These are phyloP conservation scores for Venturiaceae sp. DNA, from an alignment of 2,329 filamentous ascomycete species.

Conservation along the genomic window DNA sequence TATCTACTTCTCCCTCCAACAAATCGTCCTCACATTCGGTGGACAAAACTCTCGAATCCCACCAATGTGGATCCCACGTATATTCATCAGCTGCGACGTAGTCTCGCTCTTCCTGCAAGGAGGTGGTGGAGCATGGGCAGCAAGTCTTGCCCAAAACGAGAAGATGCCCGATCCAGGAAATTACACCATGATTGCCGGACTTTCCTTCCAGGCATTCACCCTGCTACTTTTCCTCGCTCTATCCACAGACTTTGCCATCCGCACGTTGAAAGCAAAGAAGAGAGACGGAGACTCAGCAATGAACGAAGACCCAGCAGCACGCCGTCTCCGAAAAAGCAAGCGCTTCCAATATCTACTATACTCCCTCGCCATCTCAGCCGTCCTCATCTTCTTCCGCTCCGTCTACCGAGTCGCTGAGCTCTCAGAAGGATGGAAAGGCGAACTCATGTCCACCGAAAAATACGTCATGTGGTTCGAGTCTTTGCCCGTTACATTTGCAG, in stretches of 20 bases:
- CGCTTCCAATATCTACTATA: constrained; percentile 15
- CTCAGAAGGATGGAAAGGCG: constrained; percentile 54
- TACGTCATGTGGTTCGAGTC: constrained; percentile 51
- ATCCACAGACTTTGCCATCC: constrained; percentile 24
- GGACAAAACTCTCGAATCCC: constrained; percentile 30
- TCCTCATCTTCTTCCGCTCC: constrained; percentile 16
- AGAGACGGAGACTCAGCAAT: constrained; percentile 1
- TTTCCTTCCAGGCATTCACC: constrained; percentile 33
- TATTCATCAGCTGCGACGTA: constrained; percentile 41
- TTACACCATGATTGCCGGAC: constrained; percentile 35
- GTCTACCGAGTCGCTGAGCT: constrained; percentile 49
- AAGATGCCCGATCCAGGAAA: constrained; percentile 20
- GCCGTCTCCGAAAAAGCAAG: constrained; percentile 11
- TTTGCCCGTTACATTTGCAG: constrained; percentile 23
- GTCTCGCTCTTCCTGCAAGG: constrained; percentile 36
- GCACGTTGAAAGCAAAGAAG: constrained; percentile 8
- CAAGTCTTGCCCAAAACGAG: constrained; percentile 15
- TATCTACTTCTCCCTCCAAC: constrained; percentile 53
- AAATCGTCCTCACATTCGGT: constrained; percentile 29
- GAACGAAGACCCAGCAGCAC: constrained; percentile 6
- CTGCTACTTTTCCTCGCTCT: constrained; percentile 32
- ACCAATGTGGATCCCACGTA: constrained; percentile 36
- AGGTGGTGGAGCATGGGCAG: constrained; percentile 32
- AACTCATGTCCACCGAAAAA: constrained; percentile 53
- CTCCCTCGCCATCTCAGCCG: constrained; percentile 11